Evolutionary conservation across 148 eudicot genomes (phyloP).

Genomic region (Vaccinium myrtillus): DNA sequence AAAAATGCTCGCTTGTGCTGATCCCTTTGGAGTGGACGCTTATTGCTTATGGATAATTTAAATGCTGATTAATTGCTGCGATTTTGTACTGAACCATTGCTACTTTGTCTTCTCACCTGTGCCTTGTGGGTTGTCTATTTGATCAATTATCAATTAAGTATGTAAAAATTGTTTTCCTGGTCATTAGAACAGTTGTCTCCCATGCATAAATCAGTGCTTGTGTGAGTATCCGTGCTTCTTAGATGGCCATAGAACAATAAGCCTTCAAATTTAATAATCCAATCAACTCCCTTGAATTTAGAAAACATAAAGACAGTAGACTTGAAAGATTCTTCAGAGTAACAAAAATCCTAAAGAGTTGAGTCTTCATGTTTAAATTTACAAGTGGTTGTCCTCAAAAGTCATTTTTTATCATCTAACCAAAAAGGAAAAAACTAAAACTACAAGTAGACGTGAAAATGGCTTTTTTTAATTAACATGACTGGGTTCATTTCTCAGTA

Average conservation of each 20-base stretch:
- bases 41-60: not conserved
- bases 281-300: slow-evolving; percentile 1
- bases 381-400: not conserved
- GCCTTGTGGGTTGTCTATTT: not conserved
- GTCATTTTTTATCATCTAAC: not conserved
- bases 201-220: not conserved
- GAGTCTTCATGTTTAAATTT: not conserved
- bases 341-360: not conserved
- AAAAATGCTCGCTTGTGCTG: not conserved
- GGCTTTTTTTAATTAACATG: not conserved
- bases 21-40: not conserved
- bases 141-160: not conserved
- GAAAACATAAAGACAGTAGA: not conserved
- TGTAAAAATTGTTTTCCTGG: not conserved
- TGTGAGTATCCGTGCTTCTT: not conserved
- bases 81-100: not conserved
- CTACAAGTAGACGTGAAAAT: not conserved
- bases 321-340: not conserved
- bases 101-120: not conserved
- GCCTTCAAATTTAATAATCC: not conserved
- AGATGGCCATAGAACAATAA: not conserved
- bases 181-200: not conserved
- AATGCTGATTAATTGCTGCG: not conserved
- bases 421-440: not conserved
- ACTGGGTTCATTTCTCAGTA: not conserved